Percentiles rank a stretch among this genome's conserved stretches.
phyloP scores from a whole-genome alignment of 140 eudicot species.

The Stevia rebaudiana region DNA sequence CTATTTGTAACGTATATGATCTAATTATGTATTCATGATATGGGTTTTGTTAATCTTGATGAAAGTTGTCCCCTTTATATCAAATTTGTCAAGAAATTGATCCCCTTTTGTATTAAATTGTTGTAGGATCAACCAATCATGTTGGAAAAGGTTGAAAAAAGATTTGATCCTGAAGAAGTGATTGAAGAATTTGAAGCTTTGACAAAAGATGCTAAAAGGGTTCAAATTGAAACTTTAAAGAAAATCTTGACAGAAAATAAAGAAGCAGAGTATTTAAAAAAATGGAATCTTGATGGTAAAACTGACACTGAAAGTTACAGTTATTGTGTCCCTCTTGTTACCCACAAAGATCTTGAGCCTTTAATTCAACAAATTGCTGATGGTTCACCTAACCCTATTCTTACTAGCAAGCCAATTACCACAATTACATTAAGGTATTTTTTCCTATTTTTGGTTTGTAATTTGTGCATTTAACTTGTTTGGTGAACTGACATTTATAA shows the following conservation, averaged over 20 bases:
- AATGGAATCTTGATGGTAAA: constrained; percentile 67
- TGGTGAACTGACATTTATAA: neutral
- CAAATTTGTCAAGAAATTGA: neutral
- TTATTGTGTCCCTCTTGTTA: constrained; percentile 65
- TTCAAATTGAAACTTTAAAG: constrained; percentile 61
- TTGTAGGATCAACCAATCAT: constrained; percentile 21
- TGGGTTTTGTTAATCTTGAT: constrained; percentile 17
- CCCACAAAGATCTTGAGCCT: constrained; percentile 77
- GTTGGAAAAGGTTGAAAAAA: constrained; percentile 50
- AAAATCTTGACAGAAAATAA: constrained; percentile 68
- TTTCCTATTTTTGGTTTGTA: neutral
- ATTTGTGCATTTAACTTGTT: neutral
- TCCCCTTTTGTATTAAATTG: neutral
- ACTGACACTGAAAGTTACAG: constrained; percentile 64
- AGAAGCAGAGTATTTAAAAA: constrained; percentile 60
- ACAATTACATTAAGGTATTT: constrained; percentile 69
- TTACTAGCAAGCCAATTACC: constrained; percentile 69
- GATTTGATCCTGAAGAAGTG: constrained; percentile 41
- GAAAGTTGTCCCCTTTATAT: constrained; percentile 9
- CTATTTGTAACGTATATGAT: constrained; percentile 13
- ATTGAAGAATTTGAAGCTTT: constrained; percentile 65
- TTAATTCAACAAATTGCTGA: constrained; percentile 74
- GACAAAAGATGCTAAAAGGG: constrained; percentile 60
- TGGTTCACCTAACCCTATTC: constrained; percentile 61
- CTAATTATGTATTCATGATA: neutral